Base-by-base conservation (phyloP, 2,329 filamentous ascomycete genomes). In the Colletotrichum godetiae region DNA sequence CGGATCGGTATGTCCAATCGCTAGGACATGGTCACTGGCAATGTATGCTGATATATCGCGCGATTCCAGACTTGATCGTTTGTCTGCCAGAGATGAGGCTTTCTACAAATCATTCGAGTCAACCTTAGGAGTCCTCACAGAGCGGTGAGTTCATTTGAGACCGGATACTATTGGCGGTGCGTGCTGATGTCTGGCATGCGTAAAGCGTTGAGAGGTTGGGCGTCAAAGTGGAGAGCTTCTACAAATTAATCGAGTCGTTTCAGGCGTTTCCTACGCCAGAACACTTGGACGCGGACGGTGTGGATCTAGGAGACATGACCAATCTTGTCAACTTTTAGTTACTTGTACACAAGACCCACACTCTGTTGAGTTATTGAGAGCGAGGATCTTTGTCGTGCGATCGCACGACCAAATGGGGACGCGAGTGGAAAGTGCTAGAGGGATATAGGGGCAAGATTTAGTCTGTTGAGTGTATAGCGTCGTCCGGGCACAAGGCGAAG, bases 271-370 rank as follows among this genome's bases (percentile, higher is more conserved):
- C 24, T 8, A 8, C 24, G 33, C 33, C n/a, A 2, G 57, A 60
- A 19, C n/a, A 15, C 57, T 19, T 60, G n/a, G 57, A 60, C 10
- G 15, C 57, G n/a, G 57, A 60, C 4, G 27, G 31, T 6, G 8
- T 60, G 33, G 57, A 60, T 12, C 57, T 60, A 12, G 33, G 33
- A 42, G 57, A 60, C 33, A 60, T 60, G 33, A 33, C 57, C n/a
- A 60, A 42, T 60, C 57, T 60, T 12, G 33, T 60, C n/a, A 60
- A 42, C 35, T 60, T 24, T 60, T 60, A 60, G 33, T 31, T 35
- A 35, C 11, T 10, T 11, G 10, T 11, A 11, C 11, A 42, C 56
- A 19, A 15, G 57, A 60, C 57, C n/a, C 6, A 42, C 33, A 42
- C 11, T 12, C 4, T 24, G 31, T 22, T 8, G 29, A 58, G 31